Percentiles rank a stretch among this genome's conserved stretches.
Evolutionary conservation across 139 green algal genomes (phyloP).

Genomic region (Marvania coccoides): DNA sequence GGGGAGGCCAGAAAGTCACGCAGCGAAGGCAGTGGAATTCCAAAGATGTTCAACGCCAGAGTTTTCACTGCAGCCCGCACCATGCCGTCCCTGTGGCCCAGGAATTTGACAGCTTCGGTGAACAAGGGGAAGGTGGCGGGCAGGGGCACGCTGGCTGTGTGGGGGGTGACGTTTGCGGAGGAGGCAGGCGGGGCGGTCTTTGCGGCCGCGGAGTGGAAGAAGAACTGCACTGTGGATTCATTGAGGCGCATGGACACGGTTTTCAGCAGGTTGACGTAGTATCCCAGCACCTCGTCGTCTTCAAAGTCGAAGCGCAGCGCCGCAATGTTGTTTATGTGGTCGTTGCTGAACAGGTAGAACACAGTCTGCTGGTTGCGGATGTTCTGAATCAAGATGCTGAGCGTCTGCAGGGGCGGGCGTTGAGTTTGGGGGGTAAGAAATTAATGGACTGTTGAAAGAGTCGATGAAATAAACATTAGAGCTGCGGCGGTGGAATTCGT

Average conservation of each 20-base stretch:
- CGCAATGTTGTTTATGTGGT: conserved; percentile 95
- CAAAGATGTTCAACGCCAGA: conserved; percentile 91
- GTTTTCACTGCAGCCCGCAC: conserved; percentile 93
- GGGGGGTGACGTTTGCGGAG: neutral
- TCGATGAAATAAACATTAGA: too few relatives aligned
- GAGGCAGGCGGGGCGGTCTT: neutral
- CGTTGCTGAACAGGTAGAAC: conserved; percentile 95
- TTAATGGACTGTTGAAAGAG: neutral
- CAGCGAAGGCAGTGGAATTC: conserved; percentile 63
- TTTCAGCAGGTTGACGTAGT: conserved; percentile 97
- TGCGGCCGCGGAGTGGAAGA: conserved; percentile 47
- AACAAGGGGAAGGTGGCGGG: conserved; percentile 79
- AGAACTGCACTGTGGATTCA: conserved; percentile 83
- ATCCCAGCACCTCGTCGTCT: conserved; percentile 91
- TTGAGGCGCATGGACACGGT: conserved; percentile 91
- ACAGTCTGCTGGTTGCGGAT: conserved; percentile 77
- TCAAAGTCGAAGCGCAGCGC: conserved; percentile 86
- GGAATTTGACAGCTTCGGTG: conserved; percentile 83
- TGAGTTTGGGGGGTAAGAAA: neutral
- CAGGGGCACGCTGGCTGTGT: neutral
- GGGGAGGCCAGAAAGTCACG: conserved; percentile 52
- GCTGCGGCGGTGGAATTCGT: neutral
- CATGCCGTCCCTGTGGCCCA: conserved; percentile 90
- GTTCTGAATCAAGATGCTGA: conserved; percentile 96
- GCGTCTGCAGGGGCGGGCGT: conserved; percentile 79